Conservation (phyloP, 2,329 filamentous ascomycete species). For the Orbilia brochopaga region DNA sequence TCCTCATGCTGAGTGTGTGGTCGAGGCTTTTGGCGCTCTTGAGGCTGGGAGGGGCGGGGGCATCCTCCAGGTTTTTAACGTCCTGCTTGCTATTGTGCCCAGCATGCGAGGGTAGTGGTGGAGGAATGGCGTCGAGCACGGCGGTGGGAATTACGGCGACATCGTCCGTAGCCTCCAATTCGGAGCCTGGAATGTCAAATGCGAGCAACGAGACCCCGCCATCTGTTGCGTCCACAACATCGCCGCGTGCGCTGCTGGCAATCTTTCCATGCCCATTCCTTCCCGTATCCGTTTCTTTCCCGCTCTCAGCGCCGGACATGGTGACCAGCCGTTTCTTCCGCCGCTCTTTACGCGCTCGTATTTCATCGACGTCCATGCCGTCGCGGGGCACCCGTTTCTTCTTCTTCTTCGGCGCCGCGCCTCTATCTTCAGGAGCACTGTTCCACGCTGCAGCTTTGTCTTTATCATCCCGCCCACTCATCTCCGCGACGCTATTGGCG, state of each 20-base stretch:
- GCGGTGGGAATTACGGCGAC: constrained; percentile 28
- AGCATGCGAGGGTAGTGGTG: constrained; percentile 31
- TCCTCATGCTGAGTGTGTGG: constrained; percentile 25
- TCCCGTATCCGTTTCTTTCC: constrained; percentile 37
- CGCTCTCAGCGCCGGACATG: constrained; percentile 29
- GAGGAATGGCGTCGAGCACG: constrained; percentile 19
- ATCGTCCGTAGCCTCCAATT: constrained; percentile 34
- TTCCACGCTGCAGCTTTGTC: constrained; percentile 50
- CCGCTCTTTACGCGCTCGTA: constrained; percentile 36
- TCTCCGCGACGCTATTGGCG: constrained; percentile 43
- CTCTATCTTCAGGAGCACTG: constrained; percentile 52
- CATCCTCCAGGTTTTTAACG: constrained; percentile 40
- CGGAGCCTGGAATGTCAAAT: constrained; percentile 32
- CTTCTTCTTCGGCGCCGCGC: constrained; percentile 47
- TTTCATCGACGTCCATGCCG: constrained; percentile 52
- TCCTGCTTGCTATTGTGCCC: constrained; percentile 15
- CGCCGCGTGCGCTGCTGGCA: constrained; percentile 7
- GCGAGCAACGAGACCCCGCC: constrained; percentile 29
- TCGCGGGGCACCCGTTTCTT: constrained; percentile 51
- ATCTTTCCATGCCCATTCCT: constrained; percentile 12
- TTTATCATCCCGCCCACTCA: constrained; percentile 49
- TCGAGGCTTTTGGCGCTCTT: constrained; percentile 36
- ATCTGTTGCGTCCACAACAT: constrained; percentile 29
- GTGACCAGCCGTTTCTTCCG: constrained; percentile 43
- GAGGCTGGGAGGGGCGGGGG: constrained; percentile 9